Evolutionary conservation across 1,139 yeast genomes (phyloP).

Genomic region (Yamadazyma aaseri): DNA sequence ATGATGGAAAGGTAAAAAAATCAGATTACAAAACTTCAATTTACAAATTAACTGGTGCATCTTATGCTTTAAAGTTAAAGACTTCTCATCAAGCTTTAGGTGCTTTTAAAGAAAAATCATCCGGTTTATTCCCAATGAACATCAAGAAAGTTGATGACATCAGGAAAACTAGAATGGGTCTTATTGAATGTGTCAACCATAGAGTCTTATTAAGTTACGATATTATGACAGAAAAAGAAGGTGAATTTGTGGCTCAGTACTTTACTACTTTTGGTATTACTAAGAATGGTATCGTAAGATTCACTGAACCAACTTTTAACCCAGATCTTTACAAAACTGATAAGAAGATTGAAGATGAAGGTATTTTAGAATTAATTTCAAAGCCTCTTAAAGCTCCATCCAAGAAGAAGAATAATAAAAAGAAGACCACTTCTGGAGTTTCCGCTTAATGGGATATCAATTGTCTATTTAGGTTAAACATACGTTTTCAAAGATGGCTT

Average conservation of each 20-base stretch:
- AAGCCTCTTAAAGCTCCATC: slow-evolving; percentile 53
- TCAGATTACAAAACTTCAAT: slow-evolving; percentile 66
- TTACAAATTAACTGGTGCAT: slow-evolving; percentile 69
- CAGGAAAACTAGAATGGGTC: slow-evolving; percentile 72
- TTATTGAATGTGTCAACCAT: slow-evolving; percentile 72
- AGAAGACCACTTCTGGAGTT: slow-evolving; percentile 9
- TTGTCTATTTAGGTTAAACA: no score
- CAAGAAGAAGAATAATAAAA: slow-evolving; percentile 50
- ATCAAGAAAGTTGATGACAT: slow-evolving; percentile 68
- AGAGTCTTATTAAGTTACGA: slow-evolving; percentile 69
- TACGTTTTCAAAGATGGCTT: no score
- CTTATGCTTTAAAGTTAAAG: slow-evolving; percentile 70
- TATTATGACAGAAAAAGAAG: slow-evolving; percentile 66
- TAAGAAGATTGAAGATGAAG: slow-evolving; percentile 57
- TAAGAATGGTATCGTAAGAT: slow-evolving; percentile 67
- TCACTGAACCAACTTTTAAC: slow-evolving; percentile 61
- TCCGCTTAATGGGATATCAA: no score
- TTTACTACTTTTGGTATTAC: slow-evolving; percentile 78
- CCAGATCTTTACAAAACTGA: slow-evolving; percentile 52
- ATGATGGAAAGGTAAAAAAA: slow-evolving; percentile 66
- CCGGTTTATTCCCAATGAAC: slow-evolving; percentile 70
- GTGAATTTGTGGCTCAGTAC: slow-evolving; percentile 67
- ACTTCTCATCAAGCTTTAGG: slow-evolving; percentile 67
- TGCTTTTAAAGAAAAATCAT: slow-evolving; percentile 61
- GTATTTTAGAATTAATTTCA: slow-evolving; percentile 48